phyloP scores from a whole-genome alignment of 2,329 filamentous ascomycete species.

The Ophiostoma sp. region DNA sequence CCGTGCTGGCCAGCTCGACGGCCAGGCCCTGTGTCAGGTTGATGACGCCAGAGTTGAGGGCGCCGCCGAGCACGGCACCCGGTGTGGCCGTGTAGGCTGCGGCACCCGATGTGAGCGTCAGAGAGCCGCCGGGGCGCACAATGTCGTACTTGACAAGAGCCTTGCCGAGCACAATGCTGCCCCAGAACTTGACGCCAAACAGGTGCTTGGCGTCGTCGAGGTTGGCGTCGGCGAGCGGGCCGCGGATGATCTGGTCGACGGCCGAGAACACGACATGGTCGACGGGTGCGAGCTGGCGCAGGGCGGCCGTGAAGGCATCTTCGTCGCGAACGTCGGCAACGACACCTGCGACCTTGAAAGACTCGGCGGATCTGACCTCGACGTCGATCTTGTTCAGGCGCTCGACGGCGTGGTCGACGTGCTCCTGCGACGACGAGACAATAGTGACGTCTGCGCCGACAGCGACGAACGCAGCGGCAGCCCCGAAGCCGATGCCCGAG shows the following conservation, averaged over 20 bases:
- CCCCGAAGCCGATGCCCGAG: constrained; percentile 39
- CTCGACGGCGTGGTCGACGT: constrained; percentile 33
- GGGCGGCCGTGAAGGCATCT: constrained; percentile 32
- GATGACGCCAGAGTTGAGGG: constrained; percentile 33
- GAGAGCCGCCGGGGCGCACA: constrained; percentile 35
- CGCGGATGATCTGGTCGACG: constrained; percentile 39
- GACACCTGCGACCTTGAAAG: constrained; percentile 26
- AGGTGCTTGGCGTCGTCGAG: constrained; percentile 35
- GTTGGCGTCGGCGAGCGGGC: constrained; percentile 33
- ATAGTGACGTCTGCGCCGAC: constrained; percentile 36
- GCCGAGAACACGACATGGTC: constrained; percentile 39
- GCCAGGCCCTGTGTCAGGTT: constrained; percentile 32
- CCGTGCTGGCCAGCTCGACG: constrained; percentile 28
- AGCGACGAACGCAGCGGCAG: constrained; percentile 36
- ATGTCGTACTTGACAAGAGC: constrained; percentile 36
- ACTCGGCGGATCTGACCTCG: constrained; percentile 17
- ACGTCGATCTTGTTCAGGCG: constrained; percentile 28
- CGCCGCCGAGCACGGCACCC: constrained; percentile 34
- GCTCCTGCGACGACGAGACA: constrained; percentile 35
- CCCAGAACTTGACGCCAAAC: constrained; percentile 40
- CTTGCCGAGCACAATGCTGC: constrained; percentile 36
- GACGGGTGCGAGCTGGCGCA: constrained; percentile 34
- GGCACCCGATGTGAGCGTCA: constrained; percentile 37
- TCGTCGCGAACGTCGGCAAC: constrained; percentile 37
- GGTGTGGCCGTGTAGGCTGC: constrained; percentile 34